Conservation (phyloP, 768 basidiomycete genomes). For the Kwoniella pini region DNA sequence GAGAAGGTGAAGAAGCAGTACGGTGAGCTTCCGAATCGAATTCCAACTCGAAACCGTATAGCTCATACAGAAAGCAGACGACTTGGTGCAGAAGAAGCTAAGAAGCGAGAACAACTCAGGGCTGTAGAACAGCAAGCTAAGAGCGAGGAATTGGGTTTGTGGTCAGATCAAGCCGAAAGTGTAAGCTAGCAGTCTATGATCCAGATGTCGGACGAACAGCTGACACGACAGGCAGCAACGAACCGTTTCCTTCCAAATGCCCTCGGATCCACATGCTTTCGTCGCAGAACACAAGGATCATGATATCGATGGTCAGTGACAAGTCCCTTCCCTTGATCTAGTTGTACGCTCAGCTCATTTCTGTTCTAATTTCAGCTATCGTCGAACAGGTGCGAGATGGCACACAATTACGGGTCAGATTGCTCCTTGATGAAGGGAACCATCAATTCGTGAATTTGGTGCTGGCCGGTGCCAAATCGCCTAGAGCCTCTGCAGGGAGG, state of each 20-base stretch:
- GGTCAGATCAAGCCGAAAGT: slow-evolving; percentile 60
- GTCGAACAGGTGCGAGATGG: slow-evolving; percentile 95
- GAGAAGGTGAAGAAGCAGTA: slow-evolving; percentile 59
- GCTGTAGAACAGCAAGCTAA: slow-evolving; percentile 50
- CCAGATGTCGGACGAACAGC: neutral
- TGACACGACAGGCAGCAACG: slow-evolving; percentile 61
- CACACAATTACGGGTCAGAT: slow-evolving; percentile 80
- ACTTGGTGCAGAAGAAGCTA: slow-evolving; percentile 67
- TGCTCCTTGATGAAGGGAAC: slow-evolving; percentile 81
- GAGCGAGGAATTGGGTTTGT: slow-evolving; percentile 65
- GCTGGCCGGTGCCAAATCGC: slow-evolving; percentile 53
- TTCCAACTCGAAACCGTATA: neutral
- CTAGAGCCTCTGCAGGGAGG: slow-evolving; percentile 44
- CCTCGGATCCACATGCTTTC: slow-evolving; percentile 82
- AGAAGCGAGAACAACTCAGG: slow-evolving; percentile 69
- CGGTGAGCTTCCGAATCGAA: slow-evolving; percentile 22
- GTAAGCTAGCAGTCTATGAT: slow-evolving; percentile 31
- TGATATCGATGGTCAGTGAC: slow-evolving; percentile 70
- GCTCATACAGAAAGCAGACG: slow-evolving; percentile 30
- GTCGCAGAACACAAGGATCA: slow-evolving; percentile 90
- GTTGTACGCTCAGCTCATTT: neutral
- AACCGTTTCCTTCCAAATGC: slow-evolving; percentile 80
- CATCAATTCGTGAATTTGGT: slow-evolving; percentile 85
- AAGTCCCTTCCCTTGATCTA: neutral
- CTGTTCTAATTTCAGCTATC: slow-evolving; percentile 61